Conservation (phyloP, 1,139 yeast species). For the Geotrichum australiense region DNA sequence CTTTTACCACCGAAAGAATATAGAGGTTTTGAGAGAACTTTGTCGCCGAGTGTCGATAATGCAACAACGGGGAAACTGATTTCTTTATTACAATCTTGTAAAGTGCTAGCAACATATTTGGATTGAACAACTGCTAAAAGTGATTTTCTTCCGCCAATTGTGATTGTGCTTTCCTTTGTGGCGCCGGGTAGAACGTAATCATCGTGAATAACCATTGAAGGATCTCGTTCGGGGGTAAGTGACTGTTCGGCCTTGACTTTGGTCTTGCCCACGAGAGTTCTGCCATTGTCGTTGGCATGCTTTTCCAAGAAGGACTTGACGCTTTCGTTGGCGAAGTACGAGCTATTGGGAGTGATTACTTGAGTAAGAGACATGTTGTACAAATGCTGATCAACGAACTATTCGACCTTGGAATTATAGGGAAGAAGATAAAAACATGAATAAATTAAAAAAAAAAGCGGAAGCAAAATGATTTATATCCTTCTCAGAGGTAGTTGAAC, state of each 20-base stretch:
- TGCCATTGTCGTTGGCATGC: slow-evolving; percentile 3
- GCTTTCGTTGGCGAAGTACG: slow-evolving; percentile 3
- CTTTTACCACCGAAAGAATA: slow-evolving; percentile 96
- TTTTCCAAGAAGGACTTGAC: slow-evolving; percentile 7
- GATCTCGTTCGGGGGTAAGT: slow-evolving; percentile 16
- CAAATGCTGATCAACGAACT: too few species aligned
- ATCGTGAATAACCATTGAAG: slow-evolving; percentile 16
- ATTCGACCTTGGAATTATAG: background rate
- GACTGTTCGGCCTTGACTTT: slow-evolving; percentile 1
- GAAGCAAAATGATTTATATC: slow-evolving; percentile 1
- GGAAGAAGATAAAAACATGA: background rate
- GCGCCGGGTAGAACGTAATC: slow-evolving; percentile 14
- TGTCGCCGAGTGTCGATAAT: slow-evolving; percentile 82
- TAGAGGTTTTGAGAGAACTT: slow-evolving; percentile 73
- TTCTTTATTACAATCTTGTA: slow-evolving; percentile 47
- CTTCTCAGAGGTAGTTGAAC: too few species aligned
- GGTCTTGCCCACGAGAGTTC: background rate
- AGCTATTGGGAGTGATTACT: slow-evolving; percentile 4
- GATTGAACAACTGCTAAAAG: slow-evolving; percentile 82
- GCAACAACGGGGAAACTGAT: slow-evolving; percentile 67
- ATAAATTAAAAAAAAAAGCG: background rate
- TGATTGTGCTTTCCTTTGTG: slow-evolving; percentile 11
- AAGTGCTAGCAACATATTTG: slow-evolving; percentile 57
- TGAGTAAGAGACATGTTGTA: slow-evolving; percentile 8
- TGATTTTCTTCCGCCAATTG: slow-evolving; percentile 85